Evolutionary conservation across 23 red algal species (phyloP).

Genomic region (Gracilariopsis chorda): DNA sequence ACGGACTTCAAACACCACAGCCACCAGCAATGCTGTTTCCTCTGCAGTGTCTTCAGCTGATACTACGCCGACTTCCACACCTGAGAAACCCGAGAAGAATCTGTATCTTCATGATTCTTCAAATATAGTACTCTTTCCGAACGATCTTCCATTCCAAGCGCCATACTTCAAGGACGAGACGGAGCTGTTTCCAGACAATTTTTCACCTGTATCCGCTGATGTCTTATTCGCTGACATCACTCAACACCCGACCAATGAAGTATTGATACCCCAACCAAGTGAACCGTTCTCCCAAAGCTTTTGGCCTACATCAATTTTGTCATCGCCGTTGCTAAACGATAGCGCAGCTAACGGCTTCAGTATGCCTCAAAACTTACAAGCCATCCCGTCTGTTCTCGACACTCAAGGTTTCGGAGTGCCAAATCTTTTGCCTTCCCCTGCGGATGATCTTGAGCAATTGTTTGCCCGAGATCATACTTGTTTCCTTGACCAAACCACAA

Average conservation of each 20-base stretch:
- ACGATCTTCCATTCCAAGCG: neutral
- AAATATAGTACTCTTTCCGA: neutral
- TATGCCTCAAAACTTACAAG: neutral
- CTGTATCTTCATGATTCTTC: neutral
- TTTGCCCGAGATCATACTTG: slow-evolving; percentile 3
- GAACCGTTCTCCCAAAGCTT: neutral
- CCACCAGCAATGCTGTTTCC: neutral
- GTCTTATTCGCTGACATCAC: neutral
- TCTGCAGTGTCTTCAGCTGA: neutral
- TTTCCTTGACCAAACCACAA: slow-evolving; percentile 15
- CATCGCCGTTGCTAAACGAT: slow-evolving; percentile 11
- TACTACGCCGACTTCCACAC: slow-evolving; percentile 19
- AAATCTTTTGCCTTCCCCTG: neutral
- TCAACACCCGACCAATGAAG: neutral
- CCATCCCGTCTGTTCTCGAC: neutral
- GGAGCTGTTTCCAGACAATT: slow-evolving; percentile 26
- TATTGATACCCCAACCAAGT: neutral
- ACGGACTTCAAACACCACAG: neutral
- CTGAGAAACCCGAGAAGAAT: slow-evolving; percentile 6
- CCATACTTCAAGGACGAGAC: slow-evolving; percentile 1
- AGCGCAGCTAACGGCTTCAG: neutral
- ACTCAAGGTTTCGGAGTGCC: neutral
- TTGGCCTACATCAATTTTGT: slow-evolving; percentile 7
- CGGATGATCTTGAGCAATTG: slow-evolving; percentile 34
- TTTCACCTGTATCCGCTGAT: slow-evolving; percentile 18